Percentiles rank a stretch among this genome's conserved stretches.
These are phyloP conservation scores for Populus hybrid DNA, from an alignment of 441 rosid species.

Conservation along the genomic window DNA sequence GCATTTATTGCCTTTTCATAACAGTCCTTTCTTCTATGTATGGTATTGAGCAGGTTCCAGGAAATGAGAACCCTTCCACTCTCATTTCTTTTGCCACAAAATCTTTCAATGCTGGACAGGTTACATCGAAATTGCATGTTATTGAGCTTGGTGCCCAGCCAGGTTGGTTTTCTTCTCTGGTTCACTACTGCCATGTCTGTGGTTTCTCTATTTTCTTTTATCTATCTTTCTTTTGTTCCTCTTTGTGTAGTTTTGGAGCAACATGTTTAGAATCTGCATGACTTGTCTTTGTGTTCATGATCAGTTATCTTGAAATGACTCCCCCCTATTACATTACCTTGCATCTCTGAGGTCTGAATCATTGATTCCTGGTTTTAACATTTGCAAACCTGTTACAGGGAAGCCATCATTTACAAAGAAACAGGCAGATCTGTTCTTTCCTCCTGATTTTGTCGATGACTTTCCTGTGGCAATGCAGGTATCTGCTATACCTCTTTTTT, in stretches of 20 bases:
- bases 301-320: background rate
- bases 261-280: background rate
- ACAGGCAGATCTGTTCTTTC: conserved; percentile 98
- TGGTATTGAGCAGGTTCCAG: conserved; percentile 61
- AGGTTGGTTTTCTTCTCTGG: conserved; percentile 42
- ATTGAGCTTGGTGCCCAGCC: conserved; percentile 99
- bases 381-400: conserved; percentile 42
- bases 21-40: background rate
- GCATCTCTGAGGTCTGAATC: background rate
- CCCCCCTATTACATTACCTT: background rate
- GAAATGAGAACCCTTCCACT: conserved; percentile 90
- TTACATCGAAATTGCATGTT: conserved; percentile 89
- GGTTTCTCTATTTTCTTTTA: background rate
- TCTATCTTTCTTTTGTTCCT: background rate
- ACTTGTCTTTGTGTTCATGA: background rate
- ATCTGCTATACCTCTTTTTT: conserved; percentile 1
- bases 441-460: conserved; percentile 99
- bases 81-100: conserved; percentile 94
- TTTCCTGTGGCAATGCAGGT: conserved; percentile 99
- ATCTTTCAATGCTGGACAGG: conserved; percentile 83
- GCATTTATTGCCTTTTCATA: background rate
- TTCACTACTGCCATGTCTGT: background rate
- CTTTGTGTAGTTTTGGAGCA: background rate
- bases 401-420: conserved; percentile 92
- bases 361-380: background rate